Evolutionary conservation across 257 asterid genomes (phyloP).

Genomic region (Datura wrightii): DNA sequence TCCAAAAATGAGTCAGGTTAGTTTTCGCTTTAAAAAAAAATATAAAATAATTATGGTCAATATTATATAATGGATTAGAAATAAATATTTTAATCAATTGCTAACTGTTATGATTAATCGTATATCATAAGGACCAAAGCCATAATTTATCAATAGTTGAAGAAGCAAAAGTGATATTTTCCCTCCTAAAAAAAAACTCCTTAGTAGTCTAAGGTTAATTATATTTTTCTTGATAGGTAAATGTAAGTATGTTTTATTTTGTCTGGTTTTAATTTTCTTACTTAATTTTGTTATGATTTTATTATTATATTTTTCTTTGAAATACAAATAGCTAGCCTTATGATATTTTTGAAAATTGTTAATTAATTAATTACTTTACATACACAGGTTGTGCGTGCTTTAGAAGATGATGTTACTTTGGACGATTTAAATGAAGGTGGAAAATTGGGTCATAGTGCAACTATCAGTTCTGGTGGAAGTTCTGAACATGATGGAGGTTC

Average conservation of each 20-base stretch:
- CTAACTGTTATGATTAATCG: background rate
- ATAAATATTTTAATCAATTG: too few species aligned
- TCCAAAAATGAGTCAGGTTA: conserved; percentile 91
- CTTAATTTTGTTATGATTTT: background rate
- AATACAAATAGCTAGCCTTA: background rate
- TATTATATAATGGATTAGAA: too few species aligned
- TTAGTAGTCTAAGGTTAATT: background rate
- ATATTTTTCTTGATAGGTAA: background rate
- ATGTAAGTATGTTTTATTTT: background rate
- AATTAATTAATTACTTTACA: background rate
- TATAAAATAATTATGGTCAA: too few species aligned
- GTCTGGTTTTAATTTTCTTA: background rate
- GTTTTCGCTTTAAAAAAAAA: background rate
- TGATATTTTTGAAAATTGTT: background rate
- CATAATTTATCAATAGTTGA: background rate
- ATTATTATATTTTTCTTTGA: background rate
- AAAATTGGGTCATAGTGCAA: conserved; percentile 45
- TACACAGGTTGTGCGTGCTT: conserved; percentile 72
- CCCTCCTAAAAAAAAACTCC: background rate
- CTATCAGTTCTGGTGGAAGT: conserved; percentile 50
- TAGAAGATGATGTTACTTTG: conserved; percentile 79
- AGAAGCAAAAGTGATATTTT: background rate
- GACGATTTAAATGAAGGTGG: conserved; percentile 61
- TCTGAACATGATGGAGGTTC: conserved; percentile 54
- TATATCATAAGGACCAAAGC: background rate